Conservation (phyloP, 2,329 filamentous ascomycete species). For the Calonectria henricotiae region DNA sequence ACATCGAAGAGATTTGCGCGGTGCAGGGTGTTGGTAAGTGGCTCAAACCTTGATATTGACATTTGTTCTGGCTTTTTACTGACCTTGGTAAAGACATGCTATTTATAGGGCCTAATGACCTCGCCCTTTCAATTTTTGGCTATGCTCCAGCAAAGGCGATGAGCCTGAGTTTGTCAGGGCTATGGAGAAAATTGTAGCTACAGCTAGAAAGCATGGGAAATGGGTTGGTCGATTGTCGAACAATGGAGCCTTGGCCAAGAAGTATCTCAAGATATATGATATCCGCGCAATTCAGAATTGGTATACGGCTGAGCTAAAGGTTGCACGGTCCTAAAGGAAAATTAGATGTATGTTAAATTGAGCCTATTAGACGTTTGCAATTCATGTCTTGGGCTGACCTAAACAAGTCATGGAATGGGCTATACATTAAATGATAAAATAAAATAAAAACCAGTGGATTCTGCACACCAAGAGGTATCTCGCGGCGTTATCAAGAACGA, state of each 20-base stretch:
- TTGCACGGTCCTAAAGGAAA: slow-evolving; percentile 47
- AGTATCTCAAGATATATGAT: slow-evolving; percentile 59
- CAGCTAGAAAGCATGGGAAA: slow-evolving; percentile 67
- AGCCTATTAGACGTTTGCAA: no score
- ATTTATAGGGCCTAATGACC: slow-evolving; percentile 65
- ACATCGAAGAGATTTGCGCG: slow-evolving; percentile 60
- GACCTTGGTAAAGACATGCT: slow-evolving; percentile 53
- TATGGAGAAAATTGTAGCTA: slow-evolving; percentile 63
- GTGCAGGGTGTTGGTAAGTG: slow-evolving; percentile 58
- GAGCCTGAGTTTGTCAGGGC: slow-evolving; percentile 66
- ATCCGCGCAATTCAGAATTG: slow-evolving; percentile 67
- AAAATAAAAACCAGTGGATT: no score
- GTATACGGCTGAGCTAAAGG: slow-evolving; percentile 62
- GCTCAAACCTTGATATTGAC: no score
- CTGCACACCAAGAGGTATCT: no score
- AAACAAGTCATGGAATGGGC: no score
- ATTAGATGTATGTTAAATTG: no score
- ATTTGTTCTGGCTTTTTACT: background rate
- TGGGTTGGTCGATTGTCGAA: slow-evolving; percentile 67
- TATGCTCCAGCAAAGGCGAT: slow-evolving; percentile 64
- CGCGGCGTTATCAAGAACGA: no score
- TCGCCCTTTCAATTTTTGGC: slow-evolving; percentile 59
- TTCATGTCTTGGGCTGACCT: no score
- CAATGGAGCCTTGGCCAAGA: slow-evolving; percentile 62
- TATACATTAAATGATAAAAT: no score